phyloP scores from a whole-genome alignment of 2,329 filamentous ascomycete species.

The Calonectria leucothoes region DNA sequence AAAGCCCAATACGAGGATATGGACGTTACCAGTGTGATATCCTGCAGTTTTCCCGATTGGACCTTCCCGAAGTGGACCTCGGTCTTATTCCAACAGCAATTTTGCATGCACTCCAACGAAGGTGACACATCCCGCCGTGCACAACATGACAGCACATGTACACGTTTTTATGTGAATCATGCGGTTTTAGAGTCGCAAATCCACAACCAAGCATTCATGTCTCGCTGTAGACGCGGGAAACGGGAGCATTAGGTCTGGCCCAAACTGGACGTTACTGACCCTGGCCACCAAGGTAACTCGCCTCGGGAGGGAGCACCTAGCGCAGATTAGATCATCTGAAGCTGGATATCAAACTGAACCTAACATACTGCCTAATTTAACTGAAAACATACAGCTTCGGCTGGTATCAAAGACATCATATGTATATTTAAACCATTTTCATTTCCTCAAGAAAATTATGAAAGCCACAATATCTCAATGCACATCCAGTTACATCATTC shows the following conservation, averaged over 20 bases:
- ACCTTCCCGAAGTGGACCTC: neutral
- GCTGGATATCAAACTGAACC: neutral
- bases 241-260: neutral
- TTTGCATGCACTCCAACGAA: neutral
- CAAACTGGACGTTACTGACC: neutral
- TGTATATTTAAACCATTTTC: neutral
- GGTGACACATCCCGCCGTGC: neutral
- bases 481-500: neutral
- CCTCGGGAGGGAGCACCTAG: neutral
- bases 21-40: neutral
- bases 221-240: neutral
- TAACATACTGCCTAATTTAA: neutral
- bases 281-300: neutral
- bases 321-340: neutral
- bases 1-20: neutral
- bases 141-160: neutral
- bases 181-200: neutral
- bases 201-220: neutral
- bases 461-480: neutral
- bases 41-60: neutral
- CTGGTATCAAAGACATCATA: neutral
- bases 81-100: neutral
- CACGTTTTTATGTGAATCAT: constrained; percentile 3
- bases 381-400: neutral
- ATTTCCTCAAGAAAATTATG: neutral